These are phyloP conservation scores for Colletotrichum lupini DNA, from an alignment of 2,329 filamentous ascomycete species.

Conservation along the genomic window DNA sequence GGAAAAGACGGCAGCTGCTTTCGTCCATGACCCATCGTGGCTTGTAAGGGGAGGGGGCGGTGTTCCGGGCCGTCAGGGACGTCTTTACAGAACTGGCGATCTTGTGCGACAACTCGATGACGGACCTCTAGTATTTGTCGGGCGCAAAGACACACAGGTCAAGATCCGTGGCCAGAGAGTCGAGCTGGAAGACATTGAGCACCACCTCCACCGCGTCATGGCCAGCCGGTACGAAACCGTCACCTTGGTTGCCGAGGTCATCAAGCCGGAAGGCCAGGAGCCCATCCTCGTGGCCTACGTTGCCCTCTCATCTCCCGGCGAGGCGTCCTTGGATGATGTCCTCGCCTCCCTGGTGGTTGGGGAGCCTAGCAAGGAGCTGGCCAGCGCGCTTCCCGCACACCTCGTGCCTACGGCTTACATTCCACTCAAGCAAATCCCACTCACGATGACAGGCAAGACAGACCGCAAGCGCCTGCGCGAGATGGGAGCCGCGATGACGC, in stretches of 20 bases:
- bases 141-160: too few species aligned
- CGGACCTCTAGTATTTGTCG: too few species aligned
- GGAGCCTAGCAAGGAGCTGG: background rate
- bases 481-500: background rate
- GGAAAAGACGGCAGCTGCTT: background rate
- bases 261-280: background rate
- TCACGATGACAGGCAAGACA: too few species aligned
- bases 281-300: background rate
- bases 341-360: background rate
- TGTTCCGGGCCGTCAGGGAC: background rate
- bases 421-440: too few species aligned
- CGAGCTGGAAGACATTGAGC: too few species aligned
- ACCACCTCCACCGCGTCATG: background rate
- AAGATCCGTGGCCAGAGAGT: too few species aligned
- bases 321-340: background rate
- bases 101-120: too few species aligned
- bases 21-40: background rate
- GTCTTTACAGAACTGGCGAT: background rate
- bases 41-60: background rate
- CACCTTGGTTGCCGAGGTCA: background rate
- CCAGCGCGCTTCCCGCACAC: background rate
- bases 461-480: too few species aligned
- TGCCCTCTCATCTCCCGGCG: background rate
- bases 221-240: background rate
- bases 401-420: background rate